phyloP scores from a whole-genome alignment of 805 yeast species.

The Yarrowia bubula region DNA sequence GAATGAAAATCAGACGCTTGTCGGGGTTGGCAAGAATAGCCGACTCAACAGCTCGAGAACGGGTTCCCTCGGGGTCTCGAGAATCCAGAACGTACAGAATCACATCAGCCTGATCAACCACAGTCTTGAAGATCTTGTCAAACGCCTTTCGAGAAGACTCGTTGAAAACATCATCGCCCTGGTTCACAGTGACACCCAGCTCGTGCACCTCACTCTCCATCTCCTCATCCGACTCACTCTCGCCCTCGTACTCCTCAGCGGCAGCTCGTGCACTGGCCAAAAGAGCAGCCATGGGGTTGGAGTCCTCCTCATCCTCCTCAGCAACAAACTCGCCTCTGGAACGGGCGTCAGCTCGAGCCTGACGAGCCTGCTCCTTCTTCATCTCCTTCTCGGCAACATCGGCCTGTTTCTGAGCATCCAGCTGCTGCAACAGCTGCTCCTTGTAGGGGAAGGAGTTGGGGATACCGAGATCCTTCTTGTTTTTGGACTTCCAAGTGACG shows the following conservation, averaged over 20 bases:
- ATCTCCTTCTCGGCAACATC: conserved; percentile 43
- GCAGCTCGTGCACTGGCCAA: conserved; percentile 88
- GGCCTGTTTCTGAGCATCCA: conserved; percentile 51
- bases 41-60: conserved; percentile 88
- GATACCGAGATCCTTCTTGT: conserved; percentile 87
- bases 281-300: conserved; percentile 71
- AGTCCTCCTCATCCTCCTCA: conserved; percentile 37
- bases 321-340: conserved; percentile 42
- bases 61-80: conserved; percentile 92
- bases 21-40: conserved; percentile 76
- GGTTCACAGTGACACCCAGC: conserved; percentile 44
- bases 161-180: conserved; percentile 42
- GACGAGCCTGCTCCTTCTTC: conserved; percentile 38
- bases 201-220: conserved; percentile 51
- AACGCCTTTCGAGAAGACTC: conserved; percentile 64
- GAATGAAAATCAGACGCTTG: conserved; percentile 78
- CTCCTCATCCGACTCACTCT: conserved; percentile 45
- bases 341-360: conserved; percentile 37
- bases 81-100: conserved; percentile 93
- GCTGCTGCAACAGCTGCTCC: conserved; percentile 63
- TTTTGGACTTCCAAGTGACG: conserved; percentile 86
- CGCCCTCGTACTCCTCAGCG: conserved; percentile 68
- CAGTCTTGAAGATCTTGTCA: conserved; percentile 90
- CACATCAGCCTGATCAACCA: conserved; percentile 89
- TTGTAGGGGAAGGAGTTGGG: conserved; percentile 95